Evolutionary conservation across 805 yeast genomes (phyloP).

Genomic region (Naumovozyma dairenensis): DNA sequence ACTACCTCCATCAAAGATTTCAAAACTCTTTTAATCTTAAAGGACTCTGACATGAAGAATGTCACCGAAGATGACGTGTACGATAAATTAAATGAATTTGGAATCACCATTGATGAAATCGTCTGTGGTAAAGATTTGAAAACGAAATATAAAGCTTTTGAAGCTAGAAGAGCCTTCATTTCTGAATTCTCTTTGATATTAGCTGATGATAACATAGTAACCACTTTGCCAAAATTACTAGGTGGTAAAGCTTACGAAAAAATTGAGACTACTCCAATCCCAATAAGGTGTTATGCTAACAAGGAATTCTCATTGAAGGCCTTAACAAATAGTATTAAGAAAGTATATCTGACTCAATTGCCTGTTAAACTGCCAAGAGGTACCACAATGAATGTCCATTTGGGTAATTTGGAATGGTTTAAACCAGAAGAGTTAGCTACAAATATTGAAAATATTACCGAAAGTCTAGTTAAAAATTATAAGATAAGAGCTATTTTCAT

Average conservation of each 20-base stretch:
- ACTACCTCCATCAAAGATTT: constrained; percentile 28
- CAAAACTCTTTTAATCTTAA: constrained; percentile 31
- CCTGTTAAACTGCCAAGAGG: constrained; percentile 65
- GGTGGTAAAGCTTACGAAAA: constrained; percentile 80
- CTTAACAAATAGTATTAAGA: constrained; percentile 48
- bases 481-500: constrained; percentile 49
- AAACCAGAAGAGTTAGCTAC: constrained; percentile 44
- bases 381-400: constrained; percentile 49
- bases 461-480: constrained; percentile 34
- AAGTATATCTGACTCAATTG: constrained; percentile 45
- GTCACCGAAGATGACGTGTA: constrained; percentile 42
- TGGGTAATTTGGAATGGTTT: constrained; percentile 46
- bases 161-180: constrained; percentile 69
- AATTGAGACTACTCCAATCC: constrained; percentile 55
- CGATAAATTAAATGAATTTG: constrained; percentile 49
- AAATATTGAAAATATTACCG: constrained; percentile 49
- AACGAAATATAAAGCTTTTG: constrained; percentile 79
- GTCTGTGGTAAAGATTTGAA: constrained; percentile 67
- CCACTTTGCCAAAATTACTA: constrained; percentile 70
- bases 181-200: constrained; percentile 65
- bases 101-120: constrained; percentile 35
- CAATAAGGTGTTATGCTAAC: constrained; percentile 39
- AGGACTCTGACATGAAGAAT: constrained; percentile 31
- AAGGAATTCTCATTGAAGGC: constrained; percentile 37
- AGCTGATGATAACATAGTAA: constrained; percentile 73